A percentile compares a stretch with the other conserved stretches of the same genome.
phyloP scores from a whole-genome alignment of 495 filamentous ascomycete species.

The Talaromyces stipitatus region DNA sequence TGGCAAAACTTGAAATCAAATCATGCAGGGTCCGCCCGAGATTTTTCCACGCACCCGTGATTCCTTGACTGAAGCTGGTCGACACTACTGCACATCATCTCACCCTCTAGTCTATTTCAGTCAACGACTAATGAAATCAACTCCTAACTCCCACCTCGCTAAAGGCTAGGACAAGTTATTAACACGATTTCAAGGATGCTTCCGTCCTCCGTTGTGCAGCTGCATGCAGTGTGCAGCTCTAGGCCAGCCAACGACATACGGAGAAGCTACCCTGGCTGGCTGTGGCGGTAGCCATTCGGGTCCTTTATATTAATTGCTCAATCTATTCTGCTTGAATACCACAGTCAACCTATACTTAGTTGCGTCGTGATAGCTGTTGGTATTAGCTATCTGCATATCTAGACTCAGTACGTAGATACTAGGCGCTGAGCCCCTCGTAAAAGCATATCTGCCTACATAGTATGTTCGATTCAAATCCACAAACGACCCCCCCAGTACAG shows the following conservation, averaged over 20 bases:
- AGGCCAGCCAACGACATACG: background rate
- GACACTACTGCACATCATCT: constrained; percentile 2
- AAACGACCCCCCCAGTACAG: too few relatives aligned
- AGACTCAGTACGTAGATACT: too few relatives aligned
- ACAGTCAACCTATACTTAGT: background rate
- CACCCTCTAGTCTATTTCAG: background rate
- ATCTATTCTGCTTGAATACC: background rate
- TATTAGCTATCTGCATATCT: too few relatives aligned
- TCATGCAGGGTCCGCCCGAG: constrained; percentile 4
- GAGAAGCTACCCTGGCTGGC: background rate
- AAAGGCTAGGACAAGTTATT: background rate
- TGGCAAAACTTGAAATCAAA: background rate
- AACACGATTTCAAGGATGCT: background rate
- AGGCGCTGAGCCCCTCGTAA: too few relatives aligned
- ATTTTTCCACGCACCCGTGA: background rate
- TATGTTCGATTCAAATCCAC: background rate
- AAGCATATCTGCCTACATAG: too few relatives aligned
- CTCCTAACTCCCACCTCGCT: background rate
- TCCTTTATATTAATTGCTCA: background rate
- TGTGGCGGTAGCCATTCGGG: background rate
- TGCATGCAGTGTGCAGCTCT: background rate
- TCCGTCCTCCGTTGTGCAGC: background rate
- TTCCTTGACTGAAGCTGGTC: background rate
- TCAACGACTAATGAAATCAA: background rate
- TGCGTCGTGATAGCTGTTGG: too few relatives aligned